Conservation (phyloP, 495 filamentous ascomycete species). For the Glonium stellatum region DNA sequence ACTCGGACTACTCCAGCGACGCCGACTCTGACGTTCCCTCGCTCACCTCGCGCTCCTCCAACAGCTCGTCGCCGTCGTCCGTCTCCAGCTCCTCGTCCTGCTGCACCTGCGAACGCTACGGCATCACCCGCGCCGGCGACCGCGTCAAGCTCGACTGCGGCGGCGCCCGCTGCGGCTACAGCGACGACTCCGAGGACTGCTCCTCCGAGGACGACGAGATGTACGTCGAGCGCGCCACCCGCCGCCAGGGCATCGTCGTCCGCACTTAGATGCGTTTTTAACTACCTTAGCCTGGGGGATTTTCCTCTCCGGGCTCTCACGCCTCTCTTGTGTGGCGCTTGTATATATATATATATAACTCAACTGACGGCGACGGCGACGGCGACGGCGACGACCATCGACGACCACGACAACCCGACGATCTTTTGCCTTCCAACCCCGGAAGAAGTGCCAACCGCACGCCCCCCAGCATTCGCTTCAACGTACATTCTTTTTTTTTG, state of each 20-base stretch:
- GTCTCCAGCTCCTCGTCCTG: slow-evolving; percentile 62
- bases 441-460: too few relatives aligned
- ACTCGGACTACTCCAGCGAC: slow-evolving; percentile 56
- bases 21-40: slow-evolving; percentile 46
- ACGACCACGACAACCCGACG: too few relatives aligned
- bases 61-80: slow-evolving; percentile 63
- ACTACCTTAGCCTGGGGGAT: too few relatives aligned
- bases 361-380: too few relatives aligned
- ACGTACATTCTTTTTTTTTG: too few relatives aligned
- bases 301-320: too few relatives aligned
- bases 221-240: slow-evolving; percentile 40
- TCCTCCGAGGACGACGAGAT: slow-evolving; percentile 34
- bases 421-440: too few relatives aligned
- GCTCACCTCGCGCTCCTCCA: slow-evolving; percentile 65
- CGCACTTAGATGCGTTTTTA: slow-evolving; percentile 37
- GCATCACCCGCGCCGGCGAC: slow-evolving; percentile 86
- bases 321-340: too few relatives aligned
- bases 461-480: too few relatives aligned
- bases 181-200: slow-evolving; percentile 58
- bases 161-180: slow-evolving; percentile 74
- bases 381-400: too few relatives aligned
- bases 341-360: too few relatives aligned
- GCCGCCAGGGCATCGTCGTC: slow-evolving; percentile 74
- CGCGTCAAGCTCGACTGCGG: slow-evolving; percentile 93
- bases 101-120: slow-evolving; percentile 91